Percentiles rank a stretch among this genome's conserved stretches.
Conservation (phyloP, 148 eudicot genomes). For the Euryodendron excelsum region DNA sequence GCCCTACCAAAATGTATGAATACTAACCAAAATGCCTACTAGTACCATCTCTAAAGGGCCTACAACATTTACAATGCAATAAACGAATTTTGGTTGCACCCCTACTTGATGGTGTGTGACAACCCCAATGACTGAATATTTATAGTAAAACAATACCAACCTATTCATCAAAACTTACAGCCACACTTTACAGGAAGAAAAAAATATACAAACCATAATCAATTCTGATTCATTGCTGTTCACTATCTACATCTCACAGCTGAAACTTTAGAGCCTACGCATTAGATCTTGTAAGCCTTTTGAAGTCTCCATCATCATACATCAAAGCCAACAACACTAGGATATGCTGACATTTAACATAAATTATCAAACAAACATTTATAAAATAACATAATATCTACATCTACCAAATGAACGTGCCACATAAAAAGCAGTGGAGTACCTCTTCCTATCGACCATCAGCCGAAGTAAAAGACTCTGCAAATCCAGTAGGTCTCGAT, state of each 20-base stretch:
- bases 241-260: conserved; percentile 2
- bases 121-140: background rate
- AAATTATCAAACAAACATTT: background rate
- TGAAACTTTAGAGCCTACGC: background rate
- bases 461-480: conserved; percentile 85
- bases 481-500: conserved; percentile 90
- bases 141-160: background rate
- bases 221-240: background rate
- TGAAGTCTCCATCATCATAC: background rate
- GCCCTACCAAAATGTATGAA: background rate
- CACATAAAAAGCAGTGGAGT: conserved; percentile 1
- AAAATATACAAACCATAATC: background rate
- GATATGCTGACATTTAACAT: conserved; percentile 5
- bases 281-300: background rate
- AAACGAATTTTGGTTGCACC: background rate
- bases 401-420: conserved; percentile 27
- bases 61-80: no score
- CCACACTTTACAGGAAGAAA: background rate
- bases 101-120: no score
- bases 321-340: background rate
- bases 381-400: conserved; percentile 18
- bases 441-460: conserved; percentile 65
- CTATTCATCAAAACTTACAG: background rate
- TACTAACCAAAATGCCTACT: background rate
- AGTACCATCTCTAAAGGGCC: no score